Evolutionary conservation across 176 grass and related monocot species (phyloP).

Genomic region (Otatea glauca): DNA sequence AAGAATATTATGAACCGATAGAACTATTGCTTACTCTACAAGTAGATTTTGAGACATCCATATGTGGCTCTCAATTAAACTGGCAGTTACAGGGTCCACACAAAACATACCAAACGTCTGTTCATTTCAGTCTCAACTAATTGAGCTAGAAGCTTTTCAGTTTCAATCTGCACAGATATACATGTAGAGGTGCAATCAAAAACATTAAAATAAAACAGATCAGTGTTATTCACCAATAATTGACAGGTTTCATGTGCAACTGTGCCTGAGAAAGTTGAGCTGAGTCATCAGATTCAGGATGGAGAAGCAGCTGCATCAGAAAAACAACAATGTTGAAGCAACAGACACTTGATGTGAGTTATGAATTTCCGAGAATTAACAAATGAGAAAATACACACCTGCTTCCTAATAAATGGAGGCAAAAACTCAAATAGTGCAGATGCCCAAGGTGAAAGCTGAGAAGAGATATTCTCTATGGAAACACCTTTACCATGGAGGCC

Average conservation of each 20-base stretch:
- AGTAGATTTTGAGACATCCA: constrained; percentile 16
- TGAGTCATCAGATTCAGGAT: constrained; percentile 95
- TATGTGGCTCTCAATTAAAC: constrained; percentile 21
- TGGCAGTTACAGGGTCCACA: constrained; percentile 18
- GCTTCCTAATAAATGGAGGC: constrained; percentile 92
- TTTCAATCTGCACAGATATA: constrained; percentile 81
- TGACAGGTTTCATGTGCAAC: constrained; percentile 32
- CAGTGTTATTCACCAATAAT: background rate
- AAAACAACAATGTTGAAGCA: constrained; percentile 33
- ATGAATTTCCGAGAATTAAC: background rate
- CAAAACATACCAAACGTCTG: constrained; percentile 75
- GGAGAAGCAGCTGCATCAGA: constrained; percentile 79
- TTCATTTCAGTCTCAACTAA: constrained; percentile 96
- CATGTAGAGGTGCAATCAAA: constrained; percentile 17
- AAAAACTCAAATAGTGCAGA: constrained; percentile 98
- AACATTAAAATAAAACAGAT: constrained; percentile 31
- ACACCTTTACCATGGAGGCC: constrained; percentile 84
- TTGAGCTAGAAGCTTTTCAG: constrained; percentile 97
- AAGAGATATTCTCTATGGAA: constrained; percentile 85
- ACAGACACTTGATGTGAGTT: constrained; percentile 19
- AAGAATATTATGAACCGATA: constrained; percentile 40
- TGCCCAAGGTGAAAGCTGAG: constrained; percentile 98
- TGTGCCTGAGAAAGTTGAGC: constrained; percentile 97
- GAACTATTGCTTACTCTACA: background rate
- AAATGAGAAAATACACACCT: constrained; percentile 55